Evolutionary conservation across 2,329 filamentous ascomycete species (phyloP).

Genomic region (Aspergillus fischeri): DNA sequence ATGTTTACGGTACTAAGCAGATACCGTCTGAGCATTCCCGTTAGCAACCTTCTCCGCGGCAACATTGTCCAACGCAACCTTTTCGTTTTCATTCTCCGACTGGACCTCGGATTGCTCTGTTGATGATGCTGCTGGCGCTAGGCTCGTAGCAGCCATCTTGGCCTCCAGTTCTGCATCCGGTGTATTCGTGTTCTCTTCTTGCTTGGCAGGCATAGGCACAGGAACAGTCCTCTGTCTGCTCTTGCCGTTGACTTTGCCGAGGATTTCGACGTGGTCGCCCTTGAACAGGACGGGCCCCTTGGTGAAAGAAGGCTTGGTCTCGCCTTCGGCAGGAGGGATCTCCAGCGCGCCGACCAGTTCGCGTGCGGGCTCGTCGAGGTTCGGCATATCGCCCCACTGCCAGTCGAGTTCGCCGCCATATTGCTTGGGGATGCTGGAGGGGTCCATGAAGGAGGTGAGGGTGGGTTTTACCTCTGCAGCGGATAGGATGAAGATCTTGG

Average conservation of each 20-base stretch:
- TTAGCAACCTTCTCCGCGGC: neutral
- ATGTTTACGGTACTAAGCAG: neutral
- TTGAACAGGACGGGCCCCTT: constrained; percentile 36
- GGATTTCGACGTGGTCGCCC: constrained; percentile 28
- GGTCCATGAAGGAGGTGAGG: constrained; percentile 75
- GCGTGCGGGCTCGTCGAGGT: constrained; percentile 56
- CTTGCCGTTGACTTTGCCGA: constrained; percentile 33
- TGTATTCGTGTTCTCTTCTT: neutral
- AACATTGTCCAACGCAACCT: neutral
- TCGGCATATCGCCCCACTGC: constrained; percentile 69
- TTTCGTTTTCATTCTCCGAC: neutral
- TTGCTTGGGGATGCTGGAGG: constrained; percentile 76
- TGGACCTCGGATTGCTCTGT: neutral
- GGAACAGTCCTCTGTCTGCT: constrained; percentile 25
- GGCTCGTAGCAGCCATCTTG: neutral
- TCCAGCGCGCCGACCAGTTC: constrained; percentile 30
- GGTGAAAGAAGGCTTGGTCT: constrained; percentile 24
- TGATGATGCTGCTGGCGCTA: neutral
- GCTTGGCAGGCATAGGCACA: constrained; percentile 10
- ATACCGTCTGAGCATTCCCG: neutral
- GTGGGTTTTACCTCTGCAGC: constrained; percentile 70
- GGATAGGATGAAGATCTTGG: constrained; percentile 89
- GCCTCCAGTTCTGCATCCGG: neutral
- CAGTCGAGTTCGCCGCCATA: constrained; percentile 88
- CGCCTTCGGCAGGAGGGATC: constrained; percentile 20